These are phyloP conservation scores for Oxytropis ochrocephala DNA, from an alignment of 306 rosid species.

Conservation along the genomic window DNA sequence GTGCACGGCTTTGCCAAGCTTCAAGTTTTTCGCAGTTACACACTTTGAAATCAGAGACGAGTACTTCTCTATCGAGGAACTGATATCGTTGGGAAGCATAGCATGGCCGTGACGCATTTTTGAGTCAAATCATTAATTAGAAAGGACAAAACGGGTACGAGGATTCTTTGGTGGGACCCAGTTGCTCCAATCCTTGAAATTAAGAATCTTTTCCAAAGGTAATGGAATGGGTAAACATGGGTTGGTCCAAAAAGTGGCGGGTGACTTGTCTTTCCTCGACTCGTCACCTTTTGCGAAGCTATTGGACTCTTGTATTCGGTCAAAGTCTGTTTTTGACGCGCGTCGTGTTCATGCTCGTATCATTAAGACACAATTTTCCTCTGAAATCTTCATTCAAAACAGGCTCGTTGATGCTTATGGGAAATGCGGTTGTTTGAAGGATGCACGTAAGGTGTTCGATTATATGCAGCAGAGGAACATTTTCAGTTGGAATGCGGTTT, in stretches of 20 bases:
- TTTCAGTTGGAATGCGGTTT: slow-evolving; percentile 42
- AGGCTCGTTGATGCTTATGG: slow-evolving; percentile 40
- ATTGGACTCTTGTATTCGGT: slow-evolving; percentile 37
- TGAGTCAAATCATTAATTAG: neutral
- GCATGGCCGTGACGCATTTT: slow-evolving; percentile 14
- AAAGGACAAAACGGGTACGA: neutral
- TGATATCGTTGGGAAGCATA: slow-evolving; percentile 25
- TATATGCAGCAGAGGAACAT: slow-evolving; percentile 34
- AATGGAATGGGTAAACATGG: slow-evolving; percentile 39
- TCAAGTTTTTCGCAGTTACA: slow-evolving; percentile 27
- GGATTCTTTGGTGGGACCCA: slow-evolving; percentile 7
- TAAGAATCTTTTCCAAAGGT: slow-evolving; percentile 5
- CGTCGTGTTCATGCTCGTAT: slow-evolving; percentile 39
- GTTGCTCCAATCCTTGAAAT: neutral
- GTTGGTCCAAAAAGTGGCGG: slow-evolving; percentile 21
- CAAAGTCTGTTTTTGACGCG: slow-evolving; percentile 20
- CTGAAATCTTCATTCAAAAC: slow-evolving; percentile 39
- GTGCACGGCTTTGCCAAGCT: slow-evolving; percentile 39
- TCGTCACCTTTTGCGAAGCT: slow-evolving; percentile 38
- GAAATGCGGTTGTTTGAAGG: slow-evolving; percentile 30
- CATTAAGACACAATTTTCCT: slow-evolving; percentile 35
- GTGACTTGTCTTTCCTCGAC: slow-evolving; percentile 35
- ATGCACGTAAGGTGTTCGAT: slow-evolving; percentile 38
- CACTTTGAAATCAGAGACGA: slow-evolving; percentile 36
- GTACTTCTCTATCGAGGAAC: slow-evolving; percentile 14